Evolutionary conservation across 2,329 filamentous ascomycete genomes (phyloP).

Genomic region (Sporothrix euskadiensis): DNA sequence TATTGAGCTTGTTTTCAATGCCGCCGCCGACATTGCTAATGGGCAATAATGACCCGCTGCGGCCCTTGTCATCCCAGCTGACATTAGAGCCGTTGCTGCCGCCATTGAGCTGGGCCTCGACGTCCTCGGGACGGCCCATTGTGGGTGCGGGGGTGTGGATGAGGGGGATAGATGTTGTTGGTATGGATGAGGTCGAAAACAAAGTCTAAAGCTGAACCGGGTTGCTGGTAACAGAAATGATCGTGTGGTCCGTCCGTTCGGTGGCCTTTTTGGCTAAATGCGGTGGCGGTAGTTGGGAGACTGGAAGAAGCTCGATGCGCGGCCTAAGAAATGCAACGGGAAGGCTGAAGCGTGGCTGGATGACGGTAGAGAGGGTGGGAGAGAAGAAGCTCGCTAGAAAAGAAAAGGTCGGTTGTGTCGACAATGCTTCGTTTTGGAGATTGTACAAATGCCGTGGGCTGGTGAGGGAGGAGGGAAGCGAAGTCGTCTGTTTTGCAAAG

Average conservation of each 20-base stretch:
- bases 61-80: conserved; percentile 25
- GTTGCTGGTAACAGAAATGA: background rate
- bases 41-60: background rate
- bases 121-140: conserved; percentile 27
- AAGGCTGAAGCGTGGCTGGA: background rate
- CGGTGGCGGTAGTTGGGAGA: background rate
- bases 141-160: background rate
- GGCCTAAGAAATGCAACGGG: background rate
- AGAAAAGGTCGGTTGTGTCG: background rate
- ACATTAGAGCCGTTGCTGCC: background rate
- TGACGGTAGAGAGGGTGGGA: background rate
- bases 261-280: conserved; percentile 3
- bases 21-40: background rate
- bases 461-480: background rate
- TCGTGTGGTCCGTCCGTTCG: background rate
- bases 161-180: background rate
- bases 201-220: background rate
- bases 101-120: conserved; percentile 34
- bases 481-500: background rate
- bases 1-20: background rate
- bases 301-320: background rate
- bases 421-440: background rate
- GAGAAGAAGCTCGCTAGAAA: background rate
- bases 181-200: background rate
- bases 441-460: background rate